Conservation (phyloP, 805 yeast species). For the Clavispora carvajalis region DNA sequence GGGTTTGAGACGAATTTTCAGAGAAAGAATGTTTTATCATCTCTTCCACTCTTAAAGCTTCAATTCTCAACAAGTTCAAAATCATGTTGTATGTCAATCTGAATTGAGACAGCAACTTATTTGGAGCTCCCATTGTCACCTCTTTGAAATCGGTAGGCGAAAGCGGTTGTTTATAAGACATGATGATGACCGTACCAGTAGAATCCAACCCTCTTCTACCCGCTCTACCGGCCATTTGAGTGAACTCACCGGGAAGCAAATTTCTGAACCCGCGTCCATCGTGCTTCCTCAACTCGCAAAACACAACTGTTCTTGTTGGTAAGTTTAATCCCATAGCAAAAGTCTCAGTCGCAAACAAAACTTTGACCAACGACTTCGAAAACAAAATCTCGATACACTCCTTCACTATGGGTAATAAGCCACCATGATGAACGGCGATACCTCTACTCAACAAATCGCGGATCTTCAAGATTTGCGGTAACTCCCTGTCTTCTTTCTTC, state of each 20-base stretch:
- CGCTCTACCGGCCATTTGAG: conserved; percentile 99
- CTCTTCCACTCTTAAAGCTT: conserved; percentile 94
- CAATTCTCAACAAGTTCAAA: conserved; percentile 82
- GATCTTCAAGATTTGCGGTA: conserved; percentile 84
- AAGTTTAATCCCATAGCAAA: conserved; percentile 98
- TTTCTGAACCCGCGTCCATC: conserved; percentile 83
- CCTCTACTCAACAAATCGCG: conserved; percentile 85
- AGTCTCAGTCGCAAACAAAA: conserved; percentile 94
- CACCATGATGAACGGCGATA: conserved; percentile 95
- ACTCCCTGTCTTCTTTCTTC: conserved; percentile 84
- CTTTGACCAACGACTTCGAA: conserved; percentile 80
- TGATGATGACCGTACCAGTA: conserved; percentile 90
- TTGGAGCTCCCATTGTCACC: conserved; percentile 83
- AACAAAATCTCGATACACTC: conserved; percentile 91
- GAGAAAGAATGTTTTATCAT: conserved; percentile 95
- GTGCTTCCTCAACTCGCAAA: conserved; percentile 79
- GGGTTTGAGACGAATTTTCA: conserved; percentile 80
- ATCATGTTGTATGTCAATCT: conserved; percentile 95
- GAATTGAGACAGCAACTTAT: conserved; percentile 86
- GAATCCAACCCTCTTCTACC: conserved; percentile 95
- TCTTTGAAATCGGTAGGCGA: conserved; percentile 59
- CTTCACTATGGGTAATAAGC: conserved; percentile 85
- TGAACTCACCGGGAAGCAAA: conserved; percentile 91
- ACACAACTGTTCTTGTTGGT: conserved; percentile 95
- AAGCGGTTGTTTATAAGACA: conserved; percentile 71